Evolutionary conservation across 495 filamentous ascomycete genomes (phyloP), one percentile per base, ranked within the genome.

Genomic region (Niebla homalea): DNA sequence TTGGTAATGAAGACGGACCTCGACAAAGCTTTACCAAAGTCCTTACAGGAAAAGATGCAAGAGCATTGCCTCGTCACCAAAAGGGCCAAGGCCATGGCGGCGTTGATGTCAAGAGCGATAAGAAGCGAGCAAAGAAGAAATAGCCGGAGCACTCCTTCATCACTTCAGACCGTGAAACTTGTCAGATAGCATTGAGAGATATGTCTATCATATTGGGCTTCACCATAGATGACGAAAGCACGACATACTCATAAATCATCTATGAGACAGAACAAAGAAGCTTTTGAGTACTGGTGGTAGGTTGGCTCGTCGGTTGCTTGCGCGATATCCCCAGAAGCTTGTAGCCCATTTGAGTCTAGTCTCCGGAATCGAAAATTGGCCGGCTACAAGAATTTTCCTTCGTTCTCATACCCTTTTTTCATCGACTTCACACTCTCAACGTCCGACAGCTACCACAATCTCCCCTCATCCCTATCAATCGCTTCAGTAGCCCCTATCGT

Each of bases 1-100:
- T 96, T 71, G 92, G 92, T 3, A 71, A 76, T 56, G 81, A 78
- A 60, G 67, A 85, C 6, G 84, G 75, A 1, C 76, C 83, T 2
- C 58, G 57, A 25, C 57, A 62, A 29, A 47, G 55, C 16, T 49
- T 63, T 22, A 55, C 60, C 5, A 48, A 65, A 32, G 51, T 51
- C n/a, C 22, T 55, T 16, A 43, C 25, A 36, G 48, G 25, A 16
- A 43, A 57, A 3, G 48, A 39, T 44, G 20, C 32, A 29, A 32
- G 38, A 44, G 25, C 21, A n/a, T 8, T 36, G 22, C 42, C 3
- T 43, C 29, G 19, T 29, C 12, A 4, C 20, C 11, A 48, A 46
- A 46, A 61, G 57, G 6, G 22, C 18, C 36, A 62, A 60, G 39
- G 39, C 18, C 18, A 41, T 18, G 39, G 21, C 23, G 58, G 44